Conservation (phyloP, 2,329 filamentous ascomycete genomes). For the Aspergillus costaricaensis region DNA sequence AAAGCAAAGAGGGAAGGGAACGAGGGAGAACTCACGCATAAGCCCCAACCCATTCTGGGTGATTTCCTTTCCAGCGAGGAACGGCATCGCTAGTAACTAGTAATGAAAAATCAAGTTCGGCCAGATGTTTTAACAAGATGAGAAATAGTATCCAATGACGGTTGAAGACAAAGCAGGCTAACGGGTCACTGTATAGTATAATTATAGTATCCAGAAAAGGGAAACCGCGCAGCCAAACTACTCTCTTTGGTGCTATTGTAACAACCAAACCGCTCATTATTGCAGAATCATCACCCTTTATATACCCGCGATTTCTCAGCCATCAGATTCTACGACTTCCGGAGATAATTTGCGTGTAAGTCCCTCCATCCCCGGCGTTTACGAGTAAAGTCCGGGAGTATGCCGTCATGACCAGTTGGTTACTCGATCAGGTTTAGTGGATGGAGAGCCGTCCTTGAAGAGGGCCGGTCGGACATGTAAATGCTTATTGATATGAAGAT, state of each 20-base stretch:
- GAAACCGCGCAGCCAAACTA: neutral
- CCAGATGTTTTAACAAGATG: too few species aligned
- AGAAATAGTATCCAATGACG: too few species aligned
- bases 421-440: neutral
- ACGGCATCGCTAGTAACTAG: slow-evolving; percentile 10
- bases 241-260: too few species aligned
- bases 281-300: neutral
- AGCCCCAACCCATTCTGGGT: slow-evolving; percentile 28
- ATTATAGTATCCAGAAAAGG: too few species aligned
- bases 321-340: neutral
- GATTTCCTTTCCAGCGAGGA: slow-evolving; percentile 25
- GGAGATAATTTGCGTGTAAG: neutral
- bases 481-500: too few species aligned
- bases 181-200: too few species aligned
- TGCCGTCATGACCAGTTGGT: slow-evolving; percentile 4
- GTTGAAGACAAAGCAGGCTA: too few species aligned
- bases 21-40: slow-evolving; percentile 26
- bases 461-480: too few species aligned
- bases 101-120: neutral
- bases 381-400: neutral
- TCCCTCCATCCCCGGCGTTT: neutral
- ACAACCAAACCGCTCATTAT: neutral
- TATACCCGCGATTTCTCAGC: neutral
- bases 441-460: neutral
- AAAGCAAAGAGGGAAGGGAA: neutral